Base-by-base conservation (phyloP, 2,329 filamentous ascomycete species). In the Cladorrhinum sp. region DNA sequence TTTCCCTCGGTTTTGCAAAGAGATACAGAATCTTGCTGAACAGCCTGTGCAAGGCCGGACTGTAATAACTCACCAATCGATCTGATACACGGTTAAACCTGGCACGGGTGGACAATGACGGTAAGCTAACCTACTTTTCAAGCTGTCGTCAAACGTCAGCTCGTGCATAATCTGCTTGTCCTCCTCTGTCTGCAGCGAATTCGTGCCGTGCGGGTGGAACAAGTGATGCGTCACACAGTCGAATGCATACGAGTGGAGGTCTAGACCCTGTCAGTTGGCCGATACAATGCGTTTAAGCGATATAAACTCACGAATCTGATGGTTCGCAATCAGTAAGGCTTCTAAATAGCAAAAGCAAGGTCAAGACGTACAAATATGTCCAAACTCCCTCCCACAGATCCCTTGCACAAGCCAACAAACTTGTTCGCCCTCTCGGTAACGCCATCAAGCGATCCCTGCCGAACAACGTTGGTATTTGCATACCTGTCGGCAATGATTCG, bases 221-320 rank as follows among this genome's bases (percentile, higher is more conserved):
- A 90, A 77, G 65, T 89, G 86, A 67, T 88, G 84, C 0, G 86
- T 87, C 26, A 86, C 81, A 66, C 87, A 88, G 68, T 90, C 87
- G 57, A 89, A 84, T 0, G 87, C 87, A 69, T 87, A 90, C 24
- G 86, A 82, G 64, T 90, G 87, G 1, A 90, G 75, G 21, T 73
- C 76, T 71, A 9, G 39, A n/a, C n/a, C 1, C 4, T 46, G 14
- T 46, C 16, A 16, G 42, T 46, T 20, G 6, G 21, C 2, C 16
- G 36, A 7, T 21, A 8, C 7, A 39, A 14, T 16, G 8, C n/a
- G 12, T 46, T 20, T 46, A 18, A 46, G n/a, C 42, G 3, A 46
- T n/a, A 46, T 18, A 5, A 46, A 46, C 68, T 59, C 21, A 67
- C 59, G 61, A 48, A 64, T 56, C 59, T 57, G 50, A 14, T 3